Evolutionary conservation across 495 filamentous ascomycete species (phyloP).

Genomic region (Talaromyces ruber): DNA sequence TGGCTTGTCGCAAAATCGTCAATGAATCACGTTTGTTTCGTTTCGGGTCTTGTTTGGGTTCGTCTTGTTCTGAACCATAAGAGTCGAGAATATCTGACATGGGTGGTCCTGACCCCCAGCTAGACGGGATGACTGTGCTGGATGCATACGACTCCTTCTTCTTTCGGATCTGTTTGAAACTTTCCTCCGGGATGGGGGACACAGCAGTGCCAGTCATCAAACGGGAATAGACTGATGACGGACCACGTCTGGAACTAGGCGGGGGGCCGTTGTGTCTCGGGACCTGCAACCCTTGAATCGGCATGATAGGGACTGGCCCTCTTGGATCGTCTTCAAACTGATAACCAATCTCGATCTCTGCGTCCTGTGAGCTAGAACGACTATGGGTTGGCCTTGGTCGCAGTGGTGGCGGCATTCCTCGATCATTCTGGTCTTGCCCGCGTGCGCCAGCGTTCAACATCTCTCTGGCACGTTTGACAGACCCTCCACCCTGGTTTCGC

Average conservation of each 20-base stretch:
- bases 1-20: conserved; percentile 66
- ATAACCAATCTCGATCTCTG: conserved; percentile 4
- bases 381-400: conserved; percentile 13
- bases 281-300: conserved; percentile 4
- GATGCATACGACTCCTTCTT: conserved; percentile 70
- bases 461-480: conserved; percentile 42
- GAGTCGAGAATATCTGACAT: conserved; percentile 36
- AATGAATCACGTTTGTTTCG: conserved; percentile 52
- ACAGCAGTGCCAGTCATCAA: conserved; percentile 51
- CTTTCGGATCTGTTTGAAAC: conserved; percentile 37
- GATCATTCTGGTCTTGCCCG: conserved; percentile 17
- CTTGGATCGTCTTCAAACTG: conserved; percentile 3
- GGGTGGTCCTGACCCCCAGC: conserved; percentile 50
- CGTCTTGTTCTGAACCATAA: conserved; percentile 30
- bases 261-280: conserved; percentile 19
- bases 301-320: conserved; percentile 2
- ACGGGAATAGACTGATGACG: conserved; percentile 63
- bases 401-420: conserved; percentile 12
- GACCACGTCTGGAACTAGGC: conserved; percentile 60
- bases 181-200: conserved; percentile 83
- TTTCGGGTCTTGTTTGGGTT: conserved; percentile 37
- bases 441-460: conserved; percentile 42
- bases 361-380: conserved; percentile 10
- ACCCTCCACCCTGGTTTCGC: conserved; percentile 16
- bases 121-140: conserved; percentile 68